These are phyloP conservation scores for Staphylotrichum longicolle DNA, from an alignment of 495 filamentous ascomycete species.

Conservation along the genomic window DNA sequence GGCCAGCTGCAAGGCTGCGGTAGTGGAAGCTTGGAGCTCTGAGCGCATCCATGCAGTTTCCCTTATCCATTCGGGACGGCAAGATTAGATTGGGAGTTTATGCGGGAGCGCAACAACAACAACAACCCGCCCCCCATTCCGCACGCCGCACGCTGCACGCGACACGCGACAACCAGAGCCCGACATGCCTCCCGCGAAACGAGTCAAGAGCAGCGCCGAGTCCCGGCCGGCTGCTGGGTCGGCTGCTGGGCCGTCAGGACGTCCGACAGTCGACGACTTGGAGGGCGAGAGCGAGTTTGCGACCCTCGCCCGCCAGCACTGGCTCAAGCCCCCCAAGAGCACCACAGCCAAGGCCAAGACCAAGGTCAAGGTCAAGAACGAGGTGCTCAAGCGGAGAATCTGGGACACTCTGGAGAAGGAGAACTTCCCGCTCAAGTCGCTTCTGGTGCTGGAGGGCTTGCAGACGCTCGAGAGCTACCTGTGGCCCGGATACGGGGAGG, in stretches of 20 bases:
- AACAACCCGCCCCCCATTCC: conserved; percentile 4
- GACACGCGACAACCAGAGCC: conserved; percentile 23
- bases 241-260: conserved; percentile 34
- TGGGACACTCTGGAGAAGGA: conserved; percentile 88
- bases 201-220: conserved; percentile 45
- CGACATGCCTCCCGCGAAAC: conserved; percentile 50
- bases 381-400: conserved; percentile 82
- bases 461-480: conserved; percentile 91
- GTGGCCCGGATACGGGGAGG: conserved; percentile 89
- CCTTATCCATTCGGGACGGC: no score
- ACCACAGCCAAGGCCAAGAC: conserved; percentile 65
- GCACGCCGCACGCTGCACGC: conserved; percentile 9
- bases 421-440: conserved; percentile 68
- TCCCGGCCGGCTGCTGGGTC: conserved; percentile 40
- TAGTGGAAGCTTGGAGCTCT: conserved; percentile 15
- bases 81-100: conserved; percentile 1
- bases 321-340: conserved; percentile 65
- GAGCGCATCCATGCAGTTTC: background rate
- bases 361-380: conserved; percentile 72
- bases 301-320: conserved; percentile 77
- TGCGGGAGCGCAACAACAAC: conserved; percentile 22
- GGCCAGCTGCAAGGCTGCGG: conserved; percentile 15
- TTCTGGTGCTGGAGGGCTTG: conserved; percentile 83
- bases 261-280: conserved; percentile 48
- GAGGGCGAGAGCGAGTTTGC: conserved; percentile 80